Base-by-base conservation (phyloP, 805 yeast genomes). In the Brettanomyces anomalus region DNA sequence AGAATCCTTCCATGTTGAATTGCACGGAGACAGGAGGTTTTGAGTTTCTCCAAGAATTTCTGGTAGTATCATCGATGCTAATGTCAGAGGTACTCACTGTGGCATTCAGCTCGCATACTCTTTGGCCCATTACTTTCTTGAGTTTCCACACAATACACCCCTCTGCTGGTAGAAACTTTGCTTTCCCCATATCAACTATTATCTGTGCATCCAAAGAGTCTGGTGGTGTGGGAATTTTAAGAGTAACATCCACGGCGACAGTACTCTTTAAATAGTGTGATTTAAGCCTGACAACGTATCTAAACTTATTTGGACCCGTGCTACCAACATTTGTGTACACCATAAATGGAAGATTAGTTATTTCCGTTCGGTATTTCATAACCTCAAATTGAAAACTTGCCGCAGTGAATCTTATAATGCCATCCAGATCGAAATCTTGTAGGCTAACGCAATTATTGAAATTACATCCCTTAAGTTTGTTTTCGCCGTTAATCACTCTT, bases 361-460 rank as follows among this genome's bases (percentile, higher is more conserved):
- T 76, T 36, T 77, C 76, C 1, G 68, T 61, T 43, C 81, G 67
- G 61, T 87, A 88, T 31, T 76, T 70, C 89, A 88, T 80, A 46
- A 88, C 71, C 59, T 86, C 90, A 57, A 86, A 85, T 41, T 78
- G 76, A 0, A 95, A 95, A 62, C 87, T 95, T 2, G 96, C 96
- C 3, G 96, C 96, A 11, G 79, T 68, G 49, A 88, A 87, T 37
- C 72, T 76, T 45, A 88, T 81, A 19, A 75, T 64, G 34, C 83
- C 66, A 20, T 81, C 79, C 17, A 68, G 56, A 47, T 84, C 87
- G 59, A 81, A 85, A 50, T 76, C 73, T 45, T 76, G 75, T 43
- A 86, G 66, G 47, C 81, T 77, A 20, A 87, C 96, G 60, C 95
- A 85, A 53, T 85, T 90, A 61, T 87, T 96, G 62, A 87, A 83